Base-by-base conservation (phyloP, 176 grass and related monocot genomes). In the Chrysopogon serrulatus region DNA sequence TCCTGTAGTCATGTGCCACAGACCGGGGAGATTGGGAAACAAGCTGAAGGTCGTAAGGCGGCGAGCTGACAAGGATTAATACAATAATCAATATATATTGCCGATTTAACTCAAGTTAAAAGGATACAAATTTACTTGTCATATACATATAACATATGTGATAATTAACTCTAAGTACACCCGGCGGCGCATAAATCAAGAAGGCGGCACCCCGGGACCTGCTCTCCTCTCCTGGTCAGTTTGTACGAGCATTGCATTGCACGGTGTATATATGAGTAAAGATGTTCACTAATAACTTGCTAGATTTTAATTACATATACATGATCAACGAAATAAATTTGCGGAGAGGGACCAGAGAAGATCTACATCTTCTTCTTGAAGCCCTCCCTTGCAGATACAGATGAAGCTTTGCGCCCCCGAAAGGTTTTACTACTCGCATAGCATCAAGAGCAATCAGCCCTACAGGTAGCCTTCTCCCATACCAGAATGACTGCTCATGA, bases 401-500 rank as follows among this genome's bases (percentile, higher is more conserved):
- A 72, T 54, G 79, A 78, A 79, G 59, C 79, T 73, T 71, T 79
- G 56, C 51, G 47, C 26, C 76, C 81, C 68, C 28, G 73, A 65
- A 84, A 79, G 59, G 65, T 68, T 59, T 68, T 30, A 73, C 84
- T 87, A 61, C 39, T 77, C 33, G 79, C 92, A 97, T 97, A 97
- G 85, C 92, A 94, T 90, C 95, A 94, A 92, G 88, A 95, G 92
- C 92, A 90, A 93, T 94, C 95, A 95, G 80, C 77, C 95, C 95
- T 90, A 78, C 66, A 81, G 47, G 44, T 82, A 75, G 8, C 5
- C 36, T 78, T 74, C 53, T 78, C 73, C 47, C 36, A 44, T 60
- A 60, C 44, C 47, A 87, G 96, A 95, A 85, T 98, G 96, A 98
- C 91, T 93, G 96, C 91, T 98, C 93, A 87, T 98, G 96, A 98